Base-by-base conservation (phyloP, 116 monocot genomes). In the Zostera marina region DNA sequence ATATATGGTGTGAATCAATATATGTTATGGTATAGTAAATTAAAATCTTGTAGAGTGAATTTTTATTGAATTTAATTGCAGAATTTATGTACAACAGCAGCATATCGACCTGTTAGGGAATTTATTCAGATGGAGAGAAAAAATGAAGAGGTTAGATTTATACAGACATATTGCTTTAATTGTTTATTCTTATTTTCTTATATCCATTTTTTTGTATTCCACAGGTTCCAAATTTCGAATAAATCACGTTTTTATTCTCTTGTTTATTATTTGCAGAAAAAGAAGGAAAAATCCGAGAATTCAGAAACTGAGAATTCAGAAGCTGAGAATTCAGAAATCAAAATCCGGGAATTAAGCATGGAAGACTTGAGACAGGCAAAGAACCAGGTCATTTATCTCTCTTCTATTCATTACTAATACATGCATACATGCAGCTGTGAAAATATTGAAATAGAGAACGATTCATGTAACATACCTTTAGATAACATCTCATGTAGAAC, bases 91-190 rank as follows among this genome's bases (percentile, higher is more conserved):
- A 79, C 77, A 12, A 81, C 87, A 41, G 99, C 99, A 39, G 99
- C 99, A 57, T 99, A 99, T 68, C 81, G 87, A 42, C 99, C 99
- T 69, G 81, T 99, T 53, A 81, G 91, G 62, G 99, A 99, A 69
- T 73, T 99, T 48, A 77, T 99, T 55, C 81, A 82, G 57, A 84
- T 53, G 66, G 99, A 99, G 65, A 77, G 73, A 58, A 63, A 75
- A 46, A 99, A 79, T 42, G 91, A 99, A 60, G 38, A 82, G 87
- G 99, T 99, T 77, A 70, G n/a, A n/a, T n/a, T n/a, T n/a, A 53
- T 58, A 0, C 42, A 51, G 17, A 32, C 0, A 32, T 5, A 32
- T 32, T 32, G 32, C 32, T 32, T 32, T 3, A 32, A 0, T 2
- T 32, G 32, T 32, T 51, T 49, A 15, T 49, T 32, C n/a, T 4